phyloP scores from a whole-genome alignment of 208 protist species.

The Wallacemonas sp. region DNA sequence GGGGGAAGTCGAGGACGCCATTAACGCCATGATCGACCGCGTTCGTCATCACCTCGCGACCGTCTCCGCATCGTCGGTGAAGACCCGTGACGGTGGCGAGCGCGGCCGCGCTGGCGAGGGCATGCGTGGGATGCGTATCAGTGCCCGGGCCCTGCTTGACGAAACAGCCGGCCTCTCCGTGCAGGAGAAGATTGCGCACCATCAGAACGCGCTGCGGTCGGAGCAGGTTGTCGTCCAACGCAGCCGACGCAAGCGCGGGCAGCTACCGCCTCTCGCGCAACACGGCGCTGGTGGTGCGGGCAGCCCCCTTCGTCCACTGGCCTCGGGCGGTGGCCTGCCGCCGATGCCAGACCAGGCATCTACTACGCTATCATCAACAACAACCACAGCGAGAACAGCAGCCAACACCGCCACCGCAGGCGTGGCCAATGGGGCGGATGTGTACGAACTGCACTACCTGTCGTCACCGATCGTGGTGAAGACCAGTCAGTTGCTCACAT shows the following conservation, averaged over 20 bases:
- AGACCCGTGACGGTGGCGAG: background rate
- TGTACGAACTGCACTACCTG: conserved; percentile 21
- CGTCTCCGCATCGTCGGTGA: background rate
- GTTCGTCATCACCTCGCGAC: conserved; percentile 40
- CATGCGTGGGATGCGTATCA: background rate
- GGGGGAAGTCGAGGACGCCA: conserved; percentile 51
- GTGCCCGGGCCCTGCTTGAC: background rate
- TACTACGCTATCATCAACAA: too few species aligned
- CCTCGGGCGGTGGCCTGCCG: too few species aligned
- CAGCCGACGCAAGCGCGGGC: conserved; percentile 32
- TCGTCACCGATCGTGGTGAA: conserved; percentile 30
- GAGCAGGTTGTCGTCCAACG: conserved; percentile 53
- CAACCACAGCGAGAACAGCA: conserved; percentile 25
- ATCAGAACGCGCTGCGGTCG: conserved; percentile 53
- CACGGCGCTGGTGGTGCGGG: background rate
- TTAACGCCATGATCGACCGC: conserved; percentile 66
- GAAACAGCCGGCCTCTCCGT: conserved; percentile 29
- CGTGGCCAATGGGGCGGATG: conserved; percentile 5
- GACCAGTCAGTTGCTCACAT: conserved; percentile 32
- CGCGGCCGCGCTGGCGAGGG: background rate
- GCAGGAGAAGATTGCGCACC: conserved; percentile 46
- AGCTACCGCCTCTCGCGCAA: conserved; percentile 10
- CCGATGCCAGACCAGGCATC: too few species aligned
- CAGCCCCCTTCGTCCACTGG: too few species aligned
- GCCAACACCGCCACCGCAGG: conserved; percentile 33